A percentile compares a stretch with the other conserved stretches of the same genome.
Conservation (phyloP, 2,329 filamentous ascomycete species). For the Aspergillus versicolor region DNA sequence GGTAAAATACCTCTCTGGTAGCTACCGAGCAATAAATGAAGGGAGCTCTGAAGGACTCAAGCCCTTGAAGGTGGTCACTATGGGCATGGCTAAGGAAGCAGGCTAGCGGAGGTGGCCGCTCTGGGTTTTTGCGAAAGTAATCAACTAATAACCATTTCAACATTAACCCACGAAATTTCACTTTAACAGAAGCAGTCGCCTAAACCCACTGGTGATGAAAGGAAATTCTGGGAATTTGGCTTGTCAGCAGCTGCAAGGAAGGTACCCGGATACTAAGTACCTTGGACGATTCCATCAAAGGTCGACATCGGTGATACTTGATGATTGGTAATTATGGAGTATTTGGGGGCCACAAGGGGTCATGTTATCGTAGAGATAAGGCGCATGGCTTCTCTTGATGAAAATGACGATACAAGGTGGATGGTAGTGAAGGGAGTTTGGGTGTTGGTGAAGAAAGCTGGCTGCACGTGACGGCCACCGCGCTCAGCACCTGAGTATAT, state of each 20-base stretch:
- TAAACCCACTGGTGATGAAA: constrained; percentile 63
- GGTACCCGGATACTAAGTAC: constrained; percentile 21
- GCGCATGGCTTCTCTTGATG: background rate
- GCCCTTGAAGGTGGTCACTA: constrained; percentile 80
- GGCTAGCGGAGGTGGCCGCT: constrained; percentile 64
- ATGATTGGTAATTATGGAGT: background rate
- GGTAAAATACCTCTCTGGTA: constrained; percentile 61
- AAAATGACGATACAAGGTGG: background rate
- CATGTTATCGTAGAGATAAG: background rate
- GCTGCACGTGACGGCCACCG: background rate
- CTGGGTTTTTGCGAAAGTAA: constrained; percentile 66
- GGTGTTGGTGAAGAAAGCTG: background rate
- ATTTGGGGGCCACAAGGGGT: background rate
- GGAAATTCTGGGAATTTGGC: constrained; percentile 63
- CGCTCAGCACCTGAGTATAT: background rate
- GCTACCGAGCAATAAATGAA: constrained; percentile 90
- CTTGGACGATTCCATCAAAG: constrained; percentile 66
- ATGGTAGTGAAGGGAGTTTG: background rate
- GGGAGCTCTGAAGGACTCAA: constrained; percentile 72
- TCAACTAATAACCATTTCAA: constrained; percentile 59
- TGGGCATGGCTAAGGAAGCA: constrained; percentile 93
- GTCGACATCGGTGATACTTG: constrained; percentile 63
- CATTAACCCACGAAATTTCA: background rate
- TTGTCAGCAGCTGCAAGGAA: background rate
- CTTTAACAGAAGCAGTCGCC: background rate